Base-by-base conservation (phyloP, 2,329 filamentous ascomycete genomes). In the Pseudogymnoascus sp. region DNA sequence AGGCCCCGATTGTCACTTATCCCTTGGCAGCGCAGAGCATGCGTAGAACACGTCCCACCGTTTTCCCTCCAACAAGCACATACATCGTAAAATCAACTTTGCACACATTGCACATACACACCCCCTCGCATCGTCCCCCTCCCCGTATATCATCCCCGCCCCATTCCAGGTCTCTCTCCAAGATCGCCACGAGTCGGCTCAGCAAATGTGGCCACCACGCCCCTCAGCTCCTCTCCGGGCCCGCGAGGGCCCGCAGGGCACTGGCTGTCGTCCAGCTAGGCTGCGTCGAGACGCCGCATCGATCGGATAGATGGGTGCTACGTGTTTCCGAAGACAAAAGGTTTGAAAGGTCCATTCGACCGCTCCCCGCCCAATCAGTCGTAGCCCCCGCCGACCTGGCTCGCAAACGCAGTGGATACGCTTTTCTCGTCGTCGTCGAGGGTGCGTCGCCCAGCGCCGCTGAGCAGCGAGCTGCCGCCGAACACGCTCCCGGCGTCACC, bases 391-490 rank as follows among this genome's bases (percentile, higher is more conserved):
- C 91, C 92, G 69, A 97, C 86, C 76, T 97, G 95, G 78, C 92
- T 97, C 66, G 93, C 93, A 78, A 97, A 99, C 59, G 93, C 93
- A 61, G 95, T 97, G 72, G 91, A 96, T 71, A 97, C 86, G 76
- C 93, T 97, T 77, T 95, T 91, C 72, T 95, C 91, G 74, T 97
- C 95, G 69, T 99, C 95, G 69, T 99, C 95, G 88, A 86, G 61
- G 80, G 81, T 65, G 38, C 73, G 73, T 26, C 72, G 70, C 3
- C 59, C 59, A 10, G 59, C 59, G 42, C 70, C 71, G 67, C 71
- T 70, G 19, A 74, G 61, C 56, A 74, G 77, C 40, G 78, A 80
- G 70, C 87, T 88, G 64, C 78, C 80, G 62, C 84, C 87, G 72
- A 85, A 91, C 61, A 87, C 85, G 73, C 87, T 90, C 67, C 83